Evolutionary conservation across 495 filamentous ascomycete species (phyloP).

Genomic region (Podospora fimiseda): DNA sequence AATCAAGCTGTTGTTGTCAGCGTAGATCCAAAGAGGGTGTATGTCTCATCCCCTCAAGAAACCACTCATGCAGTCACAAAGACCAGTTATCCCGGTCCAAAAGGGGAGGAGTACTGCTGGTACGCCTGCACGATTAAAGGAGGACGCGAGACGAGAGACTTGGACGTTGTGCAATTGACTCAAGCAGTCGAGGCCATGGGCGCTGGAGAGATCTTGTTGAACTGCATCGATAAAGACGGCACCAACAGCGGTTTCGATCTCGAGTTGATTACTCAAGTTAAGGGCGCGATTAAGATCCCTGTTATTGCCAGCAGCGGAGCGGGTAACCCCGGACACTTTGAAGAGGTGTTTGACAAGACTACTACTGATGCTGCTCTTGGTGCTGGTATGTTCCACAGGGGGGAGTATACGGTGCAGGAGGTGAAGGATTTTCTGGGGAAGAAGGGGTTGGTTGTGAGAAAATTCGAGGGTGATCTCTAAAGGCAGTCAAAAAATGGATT

Average conservation of each 20-base stretch:
- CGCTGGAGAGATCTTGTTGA: constrained; percentile 86
- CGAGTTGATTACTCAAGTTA: constrained; percentile 84
- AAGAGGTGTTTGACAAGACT: constrained; percentile 81
- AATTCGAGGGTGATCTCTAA: constrained; percentile 54
- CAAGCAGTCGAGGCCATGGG: constrained; percentile 94
- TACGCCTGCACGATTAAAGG: constrained; percentile 97
- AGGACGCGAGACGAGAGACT: constrained; percentile 80
- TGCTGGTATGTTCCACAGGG: constrained; percentile 95
- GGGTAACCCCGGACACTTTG: constrained; percentile 82
- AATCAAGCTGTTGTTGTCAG: constrained; percentile 96
- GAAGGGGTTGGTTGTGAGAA: constrained; percentile 66
- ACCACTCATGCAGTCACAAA: constrained; percentile 74
- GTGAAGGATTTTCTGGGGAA: constrained; percentile 80
- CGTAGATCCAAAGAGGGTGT: constrained; percentile 87
- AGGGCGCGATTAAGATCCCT: constrained; percentile 75
- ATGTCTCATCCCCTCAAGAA: constrained; percentile 63
- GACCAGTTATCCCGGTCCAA: constrained; percentile 62
- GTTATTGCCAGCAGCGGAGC: constrained; percentile 95
- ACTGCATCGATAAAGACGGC: constrained; percentile 96
- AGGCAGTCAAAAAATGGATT: neutral
- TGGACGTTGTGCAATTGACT: constrained; percentile 83
- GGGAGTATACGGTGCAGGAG: constrained; percentile 87
- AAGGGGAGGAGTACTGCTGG: constrained; percentile 84
- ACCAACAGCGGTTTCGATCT: constrained; percentile 93
- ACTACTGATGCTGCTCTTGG: constrained; percentile 87